Percentiles rank a stretch among this genome's conserved stretches.
Evolutionary conservation across 1,284 basidiomycete species (phyloP).

Genomic region (Cutaneotrichosporon mucoides): DNA sequence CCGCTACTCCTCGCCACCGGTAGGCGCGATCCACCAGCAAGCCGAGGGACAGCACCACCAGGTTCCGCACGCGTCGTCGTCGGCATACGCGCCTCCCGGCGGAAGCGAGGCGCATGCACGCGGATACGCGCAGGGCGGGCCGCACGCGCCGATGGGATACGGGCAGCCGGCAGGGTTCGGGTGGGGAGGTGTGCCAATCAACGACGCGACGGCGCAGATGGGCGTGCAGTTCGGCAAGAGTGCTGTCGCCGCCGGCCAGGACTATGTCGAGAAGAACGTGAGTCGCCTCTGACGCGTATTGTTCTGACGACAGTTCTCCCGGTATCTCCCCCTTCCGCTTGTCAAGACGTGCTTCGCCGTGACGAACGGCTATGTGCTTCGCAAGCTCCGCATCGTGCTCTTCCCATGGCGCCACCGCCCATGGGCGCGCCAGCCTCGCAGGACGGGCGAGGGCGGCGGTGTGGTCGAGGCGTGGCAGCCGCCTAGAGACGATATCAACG

Average conservation of each 20-base stretch:
- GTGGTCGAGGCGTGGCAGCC: conserved; percentile 69
- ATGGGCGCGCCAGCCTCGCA: conserved; percentile 64
- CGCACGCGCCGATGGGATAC: conserved; percentile 18
- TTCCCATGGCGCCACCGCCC: conserved; percentile 93
- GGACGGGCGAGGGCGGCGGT: conserved; percentile 52
- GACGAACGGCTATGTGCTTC: conserved; percentile 90
- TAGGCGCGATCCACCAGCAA: conserved; percentile 22
- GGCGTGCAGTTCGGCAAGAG: conserved; percentile 93
- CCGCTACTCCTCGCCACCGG: conserved; percentile 48
- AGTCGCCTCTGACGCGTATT: conserved; percentile 34
- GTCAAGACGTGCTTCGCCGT: conserved; percentile 96
- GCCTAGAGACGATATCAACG: conserved; percentile 92
- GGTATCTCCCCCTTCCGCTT: conserved; percentile 65
- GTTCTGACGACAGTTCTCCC: conserved; percentile 60
- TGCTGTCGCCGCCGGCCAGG: conserved; percentile 88
- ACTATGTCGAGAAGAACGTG: conserved; percentile 93
- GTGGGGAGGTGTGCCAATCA: conserved; percentile 53
- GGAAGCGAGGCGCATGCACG: conserved; percentile 2
- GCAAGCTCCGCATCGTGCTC: conserved; percentile 82
- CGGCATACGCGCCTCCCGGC: conserved; percentile 5
- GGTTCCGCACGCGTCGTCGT: conserved; percentile 16
- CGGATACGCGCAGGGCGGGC: conserved; percentile 7
- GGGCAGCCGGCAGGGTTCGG: conserved; percentile 22
- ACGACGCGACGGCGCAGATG: conserved; percentile 91
- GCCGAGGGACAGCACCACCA: conserved; percentile 22